These are phyloP conservation scores for Pulveroboletus ravenelii DNA, from an alignment of 768 basidiomycete species.

Conservation along the genomic window DNA sequence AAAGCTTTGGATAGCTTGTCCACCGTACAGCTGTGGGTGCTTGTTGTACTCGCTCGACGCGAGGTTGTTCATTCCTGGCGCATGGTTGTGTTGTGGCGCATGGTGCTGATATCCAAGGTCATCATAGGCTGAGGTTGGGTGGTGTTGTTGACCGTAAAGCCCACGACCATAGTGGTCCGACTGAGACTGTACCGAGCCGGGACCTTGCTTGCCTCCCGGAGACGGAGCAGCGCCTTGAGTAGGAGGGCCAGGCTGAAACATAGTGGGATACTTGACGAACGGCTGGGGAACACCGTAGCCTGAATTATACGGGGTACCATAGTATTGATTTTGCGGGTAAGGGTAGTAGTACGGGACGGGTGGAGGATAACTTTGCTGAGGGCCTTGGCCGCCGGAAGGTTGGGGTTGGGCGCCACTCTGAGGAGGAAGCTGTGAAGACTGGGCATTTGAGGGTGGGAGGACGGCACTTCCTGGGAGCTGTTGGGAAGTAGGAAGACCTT, in stretches of 20 bases:
- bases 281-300: conserved; percentile 56
- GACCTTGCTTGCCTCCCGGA: conserved; percentile 63
- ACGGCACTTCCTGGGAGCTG: conserved; percentile 47
- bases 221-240: conserved; percentile 62
- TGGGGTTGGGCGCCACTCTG: conserved; percentile 51
- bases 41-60: conserved; percentile 42
- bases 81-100: conserved; percentile 54
- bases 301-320: conserved; percentile 64
- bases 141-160: conserved; percentile 58
- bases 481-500: conserved; percentile 59
- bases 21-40: conserved; percentile 42
- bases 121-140: conserved; percentile 42
- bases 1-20: conserved; percentile 64
- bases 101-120: conserved; percentile 53
- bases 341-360: conserved; percentile 58
- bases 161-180: conserved; percentile 60
- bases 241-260: conserved; percentile 70
- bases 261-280: conserved; percentile 72
- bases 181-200: conserved; percentile 45
- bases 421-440: conserved; percentile 49
- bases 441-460: conserved; percentile 50
- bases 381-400: conserved; percentile 55
- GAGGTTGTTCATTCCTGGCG: conserved; percentile 38
- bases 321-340: conserved; percentile 77
- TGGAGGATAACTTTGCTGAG: conserved; percentile 62